A percentile compares a stretch with the other conserved stretches of the same genome.
Evolutionary conservation across 306 rosid species (phyloP).

Genomic region (Glycine soja): DNA sequence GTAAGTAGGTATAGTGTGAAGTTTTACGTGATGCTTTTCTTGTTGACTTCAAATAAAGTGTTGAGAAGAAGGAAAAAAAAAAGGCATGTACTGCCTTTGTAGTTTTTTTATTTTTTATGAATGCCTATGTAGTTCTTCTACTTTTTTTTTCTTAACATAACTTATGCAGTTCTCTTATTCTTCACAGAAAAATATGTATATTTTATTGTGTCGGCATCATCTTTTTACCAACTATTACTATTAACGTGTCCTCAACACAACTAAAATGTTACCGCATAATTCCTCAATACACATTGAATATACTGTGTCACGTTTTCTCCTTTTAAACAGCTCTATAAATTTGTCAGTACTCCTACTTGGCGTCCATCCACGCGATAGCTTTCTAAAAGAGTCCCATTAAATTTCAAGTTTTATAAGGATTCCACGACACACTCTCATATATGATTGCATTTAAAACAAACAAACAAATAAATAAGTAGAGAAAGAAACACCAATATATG

Average conservation of each 20-base stretch:
- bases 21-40: not conserved
- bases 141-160: too few relatives aligned
- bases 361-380: not conserved
- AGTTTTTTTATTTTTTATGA: not conserved
- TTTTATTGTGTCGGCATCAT: slow-evolving; percentile 13
- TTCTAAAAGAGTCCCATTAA: not conserved
- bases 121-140: too few relatives aligned
- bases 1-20: not conserved
- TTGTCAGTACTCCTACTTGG: not conserved
- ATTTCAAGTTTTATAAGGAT: not conserved
- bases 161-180: not conserved
- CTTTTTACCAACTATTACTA: not conserved
- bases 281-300: slow-evolving; percentile 1
- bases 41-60: not conserved
- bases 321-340: not conserved
- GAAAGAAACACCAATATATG: not conserved
- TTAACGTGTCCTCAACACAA: slow-evolving; percentile 15
- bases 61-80: not conserved
- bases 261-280: slow-evolving; percentile 4
- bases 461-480: not conserved
- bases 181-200: not conserved
- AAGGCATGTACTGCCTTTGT: not conserved
- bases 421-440: not conserved
- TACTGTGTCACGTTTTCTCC: not conserved
- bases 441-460: not conserved